Evolutionary conservation across 2,329 filamentous ascomycete genomes (phyloP).

Genomic region (Penicillium brevicompactum): DNA sequence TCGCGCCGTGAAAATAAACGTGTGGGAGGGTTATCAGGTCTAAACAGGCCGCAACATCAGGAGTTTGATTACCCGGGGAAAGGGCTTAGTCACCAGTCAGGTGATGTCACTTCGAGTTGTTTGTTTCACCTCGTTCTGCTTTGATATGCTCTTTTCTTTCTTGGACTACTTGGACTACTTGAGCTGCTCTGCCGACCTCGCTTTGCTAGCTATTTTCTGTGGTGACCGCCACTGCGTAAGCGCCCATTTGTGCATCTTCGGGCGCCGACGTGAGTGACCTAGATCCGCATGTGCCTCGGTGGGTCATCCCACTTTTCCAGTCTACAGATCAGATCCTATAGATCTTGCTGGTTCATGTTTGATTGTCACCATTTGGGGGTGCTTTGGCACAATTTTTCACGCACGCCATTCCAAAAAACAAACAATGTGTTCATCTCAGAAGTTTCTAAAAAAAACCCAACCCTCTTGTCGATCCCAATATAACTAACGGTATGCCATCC

Average conservation of each 20-base stretch:
- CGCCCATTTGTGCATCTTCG: background rate
- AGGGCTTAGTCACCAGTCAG: conserved; percentile 28
- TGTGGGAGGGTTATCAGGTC: conserved; percentile 18
- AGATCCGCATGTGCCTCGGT: background rate
- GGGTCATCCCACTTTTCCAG: background rate
- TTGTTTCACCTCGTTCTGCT: background rate
- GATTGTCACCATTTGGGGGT: background rate
- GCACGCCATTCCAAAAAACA: no score
- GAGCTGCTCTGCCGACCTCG: background rate
- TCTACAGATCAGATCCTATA: background rate
- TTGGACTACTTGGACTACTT: background rate
- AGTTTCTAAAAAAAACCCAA: background rate
- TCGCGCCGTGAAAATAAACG: conserved; percentile 8
- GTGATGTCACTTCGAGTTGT: conserved; percentile 34
- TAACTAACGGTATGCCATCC: background rate
- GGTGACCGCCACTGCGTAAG: no score
- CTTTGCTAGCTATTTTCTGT: background rate
- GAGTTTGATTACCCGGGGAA: conserved; percentile 23
- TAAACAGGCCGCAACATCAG: conserved; percentile 18
- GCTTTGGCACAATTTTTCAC: background rate
- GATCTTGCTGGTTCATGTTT: background rate
- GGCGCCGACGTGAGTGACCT: background rate
- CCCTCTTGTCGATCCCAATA: background rate
- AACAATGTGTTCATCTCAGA: background rate
- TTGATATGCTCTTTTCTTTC: background rate